phyloP scores from a whole-genome alignment of 176 grass and related monocot genomes.

The Elymus sibiricus region DNA sequence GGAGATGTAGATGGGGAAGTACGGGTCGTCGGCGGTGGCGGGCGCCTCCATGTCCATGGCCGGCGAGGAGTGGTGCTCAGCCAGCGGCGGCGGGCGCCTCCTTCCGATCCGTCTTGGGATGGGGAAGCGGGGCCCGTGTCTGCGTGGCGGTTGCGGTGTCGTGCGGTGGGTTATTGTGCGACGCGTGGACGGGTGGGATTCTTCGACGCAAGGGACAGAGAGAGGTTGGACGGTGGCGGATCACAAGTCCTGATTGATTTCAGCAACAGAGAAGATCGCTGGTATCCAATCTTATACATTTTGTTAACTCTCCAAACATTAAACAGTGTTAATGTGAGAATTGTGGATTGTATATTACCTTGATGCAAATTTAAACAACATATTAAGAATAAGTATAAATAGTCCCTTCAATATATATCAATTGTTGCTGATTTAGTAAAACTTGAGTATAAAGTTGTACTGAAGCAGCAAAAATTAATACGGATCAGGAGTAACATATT shows the following conservation, averaged over 20 bases:
- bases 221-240: background rate
- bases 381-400: too few relatives aligned
- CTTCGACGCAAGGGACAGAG: background rate
- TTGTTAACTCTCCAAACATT: too few relatives aligned
- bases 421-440: too few relatives aligned
- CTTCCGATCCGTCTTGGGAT: background rate
- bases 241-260: background rate
- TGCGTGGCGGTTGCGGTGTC: background rate
- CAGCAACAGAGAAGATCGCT: too few relatives aligned
- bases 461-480: too few relatives aligned
- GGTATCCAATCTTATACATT: too few relatives aligned
- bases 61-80: background rate
- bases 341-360: too few relatives aligned
- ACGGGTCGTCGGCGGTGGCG: background rate
- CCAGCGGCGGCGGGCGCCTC: background rate
- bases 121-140: background rate
- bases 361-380: too few relatives aligned
- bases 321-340: too few relatives aligned
- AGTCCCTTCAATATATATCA: too few relatives aligned
- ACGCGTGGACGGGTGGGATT: slow-evolving; percentile 8
- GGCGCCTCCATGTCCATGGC: slow-evolving; percentile 40
- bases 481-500: too few relatives aligned
- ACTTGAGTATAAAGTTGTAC: too few relatives aligned
- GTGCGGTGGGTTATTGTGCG: background rate
- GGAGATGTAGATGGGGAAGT: slow-evolving; percentile 24